Evolutionary conservation across 2,329 filamentous ascomycete species (phyloP), one percentile per base, ranked within the genome.

Genomic region (Cladosporium sp.): DNA sequence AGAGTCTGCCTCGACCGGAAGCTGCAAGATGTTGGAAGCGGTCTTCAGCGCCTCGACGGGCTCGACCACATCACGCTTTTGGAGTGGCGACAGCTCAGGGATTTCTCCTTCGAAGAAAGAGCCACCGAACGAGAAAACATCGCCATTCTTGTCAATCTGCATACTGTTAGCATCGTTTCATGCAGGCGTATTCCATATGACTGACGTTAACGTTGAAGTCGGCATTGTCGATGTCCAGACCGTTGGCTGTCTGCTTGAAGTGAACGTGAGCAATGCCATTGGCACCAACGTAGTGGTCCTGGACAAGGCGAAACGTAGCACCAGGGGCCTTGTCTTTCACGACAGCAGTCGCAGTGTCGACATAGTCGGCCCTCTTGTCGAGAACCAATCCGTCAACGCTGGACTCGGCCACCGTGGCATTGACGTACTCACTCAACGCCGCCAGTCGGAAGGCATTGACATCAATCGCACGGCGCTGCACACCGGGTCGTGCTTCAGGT

Each of bases 121-220:
- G 54, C 78, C 79, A 34, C 80, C 79, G 53, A 76, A 80, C 1
- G 79, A 83, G 65, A 84, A 80, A 45, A 83, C 68, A 8, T 67
- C 70, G 20, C 80, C 80, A 53, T 83, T 73, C 15, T 67, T 61
- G 19, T 67, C 76, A 57, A 80, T 68, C 77, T 78, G 38, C 32
- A 4, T 32, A 36, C 15, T 24, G 34, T 53, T 5, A 54, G 29
- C 43, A 18, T 43, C n/a, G 15, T 9, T 12, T 19, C 11, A 24
- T 5, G 13, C 20, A 6, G 15, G 8, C 19, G 15, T 3, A 30
- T 45, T n/a, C 15, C 4, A 5, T 2, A 17, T 43, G n/a, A 69
- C 77, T 68, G 57, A 82, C 77, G 55, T 83, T 83, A 42, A 83
- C 77, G 45, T 82, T 81, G 58, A 82, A 80, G 59, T 80, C 77